A percentile compares a stretch with the other conserved stretches of the same genome.
Evolutionary conservation across 176 grass and related monocot genomes (phyloP).

Genomic region (Triticum urartu): DNA sequence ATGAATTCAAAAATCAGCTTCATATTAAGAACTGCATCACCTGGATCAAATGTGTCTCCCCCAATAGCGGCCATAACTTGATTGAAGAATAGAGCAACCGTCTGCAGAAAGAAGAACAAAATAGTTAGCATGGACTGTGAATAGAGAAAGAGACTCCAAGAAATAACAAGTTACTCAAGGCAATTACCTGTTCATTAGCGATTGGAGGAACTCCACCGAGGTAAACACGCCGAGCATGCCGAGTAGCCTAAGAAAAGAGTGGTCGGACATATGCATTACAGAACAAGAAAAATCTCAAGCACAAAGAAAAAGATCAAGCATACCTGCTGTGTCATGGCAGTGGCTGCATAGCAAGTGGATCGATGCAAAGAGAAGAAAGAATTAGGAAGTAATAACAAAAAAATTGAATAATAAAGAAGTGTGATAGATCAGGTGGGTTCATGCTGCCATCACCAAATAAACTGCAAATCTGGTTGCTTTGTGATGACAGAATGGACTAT

Average conservation of each 20-base stretch:
- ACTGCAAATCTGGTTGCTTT: neutral
- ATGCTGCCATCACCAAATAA: too few species aligned
- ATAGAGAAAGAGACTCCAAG: neutral
- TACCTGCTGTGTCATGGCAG: constrained; percentile 91
- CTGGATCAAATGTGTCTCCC: constrained; percentile 90
- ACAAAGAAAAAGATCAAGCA: neutral
- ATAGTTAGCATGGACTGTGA: neutral
- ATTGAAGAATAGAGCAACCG: constrained; percentile 90
- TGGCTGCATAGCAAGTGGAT: constrained; percentile 75
- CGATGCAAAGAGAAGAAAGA: constrained; percentile 21
- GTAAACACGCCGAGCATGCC: too few species aligned
- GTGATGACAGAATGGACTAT: too few species aligned
- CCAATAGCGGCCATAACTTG: constrained; percentile 89
- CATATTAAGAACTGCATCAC: constrained; percentile 85
- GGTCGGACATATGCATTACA: neutral
- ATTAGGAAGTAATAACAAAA: constrained; percentile 25
- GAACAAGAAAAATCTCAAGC: neutral
- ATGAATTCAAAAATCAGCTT: constrained; percentile 15
- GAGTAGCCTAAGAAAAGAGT: neutral
- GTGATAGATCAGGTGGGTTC: neutral
- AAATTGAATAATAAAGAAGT: neutral
- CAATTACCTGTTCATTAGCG: too few species aligned
- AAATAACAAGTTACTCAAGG: neutral
- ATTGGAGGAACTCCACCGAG: too few species aligned
- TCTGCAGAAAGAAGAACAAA: constrained; percentile 36